Evolutionary conservation across 495 filamentous ascomycete species (phyloP), one percentile per base, ranked within the genome.

Genomic region (Pyrenula massariospora): DNA sequence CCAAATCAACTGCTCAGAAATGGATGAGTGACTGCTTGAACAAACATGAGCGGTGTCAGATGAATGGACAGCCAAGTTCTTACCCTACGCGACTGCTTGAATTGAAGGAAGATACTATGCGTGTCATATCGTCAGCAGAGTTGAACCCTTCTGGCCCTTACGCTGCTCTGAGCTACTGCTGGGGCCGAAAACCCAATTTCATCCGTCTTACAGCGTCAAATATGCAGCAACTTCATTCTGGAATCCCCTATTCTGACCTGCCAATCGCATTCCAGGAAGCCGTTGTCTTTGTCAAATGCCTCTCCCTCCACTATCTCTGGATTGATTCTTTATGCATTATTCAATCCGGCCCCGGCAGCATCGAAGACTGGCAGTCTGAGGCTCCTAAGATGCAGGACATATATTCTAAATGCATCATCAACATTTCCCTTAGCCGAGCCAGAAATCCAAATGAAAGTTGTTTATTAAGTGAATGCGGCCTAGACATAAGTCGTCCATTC

Each of bases 241-340:
- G 50, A 5, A 52, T 52, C 20, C 19, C 19, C 19, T 52, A 21
- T 10, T 8, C 50, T 5, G n/a, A 20, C 50, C 20, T 52, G 50
- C 50, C 57, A 2, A 12, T 48, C 24, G 61, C 62, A 1, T 60
- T 64, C 56, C 55, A 57, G 58, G 62, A 63, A 50, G 58, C 62
- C 11, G 31, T 61, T 15, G 11, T 24, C 2, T 22, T 63, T 1
- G 57, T 55, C 3, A 36, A 48, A 12, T 23, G 50, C 25, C 55
- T 68, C 12, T 56, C 54, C 11, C 24, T 60, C 12, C 54, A 24
- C 5, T 66, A 59, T 53, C 52, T 67, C 21, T 67, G 63, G 65
- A 66, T 67, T 24, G 58, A 67, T 53, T 58, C 58, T 12, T 36
- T 66, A 2, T 66, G 63, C 54, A 69, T 66, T 53, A 51, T 63